phyloP scores from a whole-genome alignment of 1,139 yeast species.

The Wickerhamomyces sp. region DNA sequence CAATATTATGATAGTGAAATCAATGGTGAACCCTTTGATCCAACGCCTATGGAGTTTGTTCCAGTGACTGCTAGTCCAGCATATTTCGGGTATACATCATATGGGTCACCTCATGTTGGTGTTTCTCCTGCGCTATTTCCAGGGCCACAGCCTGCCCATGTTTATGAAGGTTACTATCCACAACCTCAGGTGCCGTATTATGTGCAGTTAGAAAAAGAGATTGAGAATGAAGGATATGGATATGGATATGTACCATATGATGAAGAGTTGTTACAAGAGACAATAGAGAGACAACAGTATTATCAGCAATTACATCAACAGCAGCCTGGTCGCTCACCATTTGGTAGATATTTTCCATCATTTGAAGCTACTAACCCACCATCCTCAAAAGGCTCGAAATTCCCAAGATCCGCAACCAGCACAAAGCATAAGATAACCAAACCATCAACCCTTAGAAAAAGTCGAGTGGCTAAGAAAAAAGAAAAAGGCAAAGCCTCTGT shows the following conservation, averaged over 20 bases:
- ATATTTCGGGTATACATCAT: conserved; percentile 3
- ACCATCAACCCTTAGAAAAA: conserved; percentile 1
- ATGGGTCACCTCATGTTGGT: background rate
- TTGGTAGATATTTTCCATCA: conserved; percentile 29
- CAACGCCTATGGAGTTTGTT: conserved; percentile 6
- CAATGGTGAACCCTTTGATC: conserved; percentile 19
- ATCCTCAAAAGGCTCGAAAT: conserved; percentile 15
- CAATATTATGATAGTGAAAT: conserved; percentile 26
- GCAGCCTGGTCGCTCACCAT: conserved; percentile 23
- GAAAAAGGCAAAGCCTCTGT: background rate
- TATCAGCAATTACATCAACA: conserved; percentile 2
- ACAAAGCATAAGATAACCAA: background rate
- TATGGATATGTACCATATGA: conserved; percentile 13
- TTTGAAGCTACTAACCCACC: conserved; percentile 31
- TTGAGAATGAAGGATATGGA: conserved; percentile 3
- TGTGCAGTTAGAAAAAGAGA: too few species aligned
- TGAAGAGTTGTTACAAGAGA: conserved; percentile 20
- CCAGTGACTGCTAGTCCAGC: conserved; percentile 9
- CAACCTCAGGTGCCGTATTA: conserved; percentile 11
- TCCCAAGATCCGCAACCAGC: conserved; percentile 7
- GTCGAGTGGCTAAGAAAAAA: background rate
- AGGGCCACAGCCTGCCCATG: conserved; percentile 18
- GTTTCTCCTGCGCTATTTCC: conserved; percentile 13
- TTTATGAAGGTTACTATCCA: conserved; percentile 15
- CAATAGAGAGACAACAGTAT: conserved; percentile 6